Base-by-base conservation (phyloP, 352 stramenopile species). In the Pythium aristosporum region DNA sequence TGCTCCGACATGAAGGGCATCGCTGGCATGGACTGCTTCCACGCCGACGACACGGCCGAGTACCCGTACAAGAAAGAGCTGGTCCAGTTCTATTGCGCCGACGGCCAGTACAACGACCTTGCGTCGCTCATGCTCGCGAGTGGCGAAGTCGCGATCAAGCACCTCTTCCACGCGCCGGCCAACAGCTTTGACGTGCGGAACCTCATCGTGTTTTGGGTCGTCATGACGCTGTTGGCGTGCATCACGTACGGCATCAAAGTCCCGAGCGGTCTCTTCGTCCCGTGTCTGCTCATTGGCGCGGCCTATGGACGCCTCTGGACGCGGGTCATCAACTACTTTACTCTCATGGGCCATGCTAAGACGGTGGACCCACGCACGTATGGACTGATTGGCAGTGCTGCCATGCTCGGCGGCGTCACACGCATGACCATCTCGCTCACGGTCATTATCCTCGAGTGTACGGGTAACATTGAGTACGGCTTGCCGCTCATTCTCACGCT, bases 361-460 rank as follows among this genome's bases (percentile, higher is more conserved):
- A 82, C 73, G 9, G 80, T 92, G 3, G 85, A 94, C 43, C 79
- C 56, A 99, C 98, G 94, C 16, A 99, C 98, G 68, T 99, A 99
- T 67, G 94, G 96, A 13, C 77, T 99, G 12, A 98, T 99, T 63
- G 97, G 96, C 25, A 90, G 96, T 15, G 97, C 94, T 0, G 96
- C 85, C 46, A 96, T 99, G 60, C 85, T 99, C 21, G 96, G 97
- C 32, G 84, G 97, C 18, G 98, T 99, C 87, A 88, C 96, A 16
- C 85, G 97, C 16, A 99, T 99, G 97, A 99, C 97, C 5, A 99
- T 99, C 49, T 98, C 91, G 12, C 79, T 99, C 2, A 99, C 96
- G 0, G 98, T 99, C 42, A 99, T 99, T 62, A 91, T 99, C 50
- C 79, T 99, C 18, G 97, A 99, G 72, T 97, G 95, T 51, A 99